Evolutionary conservation across 495 filamentous ascomycete genomes (phyloP).

Genomic region (Aspergillus funiculosus): DNA sequence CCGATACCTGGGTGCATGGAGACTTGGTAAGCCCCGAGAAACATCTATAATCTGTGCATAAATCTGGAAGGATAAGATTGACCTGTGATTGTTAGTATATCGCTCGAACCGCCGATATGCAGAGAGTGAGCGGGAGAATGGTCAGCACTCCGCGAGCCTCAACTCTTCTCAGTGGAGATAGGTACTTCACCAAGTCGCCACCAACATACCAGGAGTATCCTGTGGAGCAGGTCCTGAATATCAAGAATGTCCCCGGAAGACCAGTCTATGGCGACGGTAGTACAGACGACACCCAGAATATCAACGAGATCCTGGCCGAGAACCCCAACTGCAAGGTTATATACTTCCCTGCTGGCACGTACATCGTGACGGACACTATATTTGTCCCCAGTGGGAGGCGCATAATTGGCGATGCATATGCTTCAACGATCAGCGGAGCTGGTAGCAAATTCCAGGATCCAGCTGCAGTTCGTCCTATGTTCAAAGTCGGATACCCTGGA

Average conservation of each 20-base stretch:
- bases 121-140: slow-evolving; percentile 11
- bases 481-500: slow-evolving; percentile 48
- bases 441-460: slow-evolving; percentile 47
- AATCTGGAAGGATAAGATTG: no score
- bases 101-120: slow-evolving; percentile 6
- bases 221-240: slow-evolving; percentile 36
- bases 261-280: slow-evolving; percentile 32
- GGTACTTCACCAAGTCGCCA: slow-evolving; percentile 23
- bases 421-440: slow-evolving; percentile 36
- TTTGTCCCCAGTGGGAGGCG: slow-evolving; percentile 43
- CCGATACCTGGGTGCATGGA: slow-evolving; percentile 29
- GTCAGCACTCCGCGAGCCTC: slow-evolving; percentile 18
- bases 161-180: slow-evolving; percentile 17
- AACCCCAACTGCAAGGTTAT: slow-evolving; percentile 40
- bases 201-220: slow-evolving; percentile 45
- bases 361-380: slow-evolving; percentile 52
- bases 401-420: slow-evolving; percentile 48
- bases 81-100: slow-evolving; percentile 16
- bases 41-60: no score
- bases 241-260: slow-evolving; percentile 34
- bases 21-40: slow-evolving; percentile 27
- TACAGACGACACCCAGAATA: slow-evolving; percentile 38
- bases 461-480: slow-evolving; percentile 42
- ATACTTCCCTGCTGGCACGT: slow-evolving; percentile 55
- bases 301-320: slow-evolving; percentile 46